Base-by-base conservation (phyloP, 163 green algal genomes). In the Prototheca wickerhamii region DNA sequence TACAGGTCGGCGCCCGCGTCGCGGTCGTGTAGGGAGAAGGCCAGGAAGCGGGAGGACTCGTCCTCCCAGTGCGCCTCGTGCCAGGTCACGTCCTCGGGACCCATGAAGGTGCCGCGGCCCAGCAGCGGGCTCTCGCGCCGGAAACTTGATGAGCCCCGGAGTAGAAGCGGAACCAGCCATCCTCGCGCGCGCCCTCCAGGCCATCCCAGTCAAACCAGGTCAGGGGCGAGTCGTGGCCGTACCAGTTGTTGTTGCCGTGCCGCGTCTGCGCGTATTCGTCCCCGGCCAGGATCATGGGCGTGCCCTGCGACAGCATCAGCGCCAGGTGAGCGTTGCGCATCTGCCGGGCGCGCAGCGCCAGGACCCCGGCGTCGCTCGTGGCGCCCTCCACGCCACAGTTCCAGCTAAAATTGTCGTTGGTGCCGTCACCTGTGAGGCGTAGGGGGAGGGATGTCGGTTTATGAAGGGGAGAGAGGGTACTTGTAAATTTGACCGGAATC, bases 201-300 rank as follows among this genome's bases (percentile, higher is more conserved):
- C 64, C 56, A 37, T 85, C 58, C 90, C 89, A 96, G 44, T 93
- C 62, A 75, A 94, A 87, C 26, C 86, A 78, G 4, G 82, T 88
- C 74, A 96, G 82, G 21, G 76, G 43, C 2, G 54, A 90, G 82
- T 98, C 91, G 61, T 98, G 93, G n/a, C 93, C 94, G 68, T 98
- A 98, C 77, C 86, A 97, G 87, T 98, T 98, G 83, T 98, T 98
- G 85, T 98, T 98, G 56, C 93, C 93, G n/a, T 72, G 32, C 30
- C 90, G 86, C 3, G 82, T 92, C 43, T 89, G 73, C 17, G 85
- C 87, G 82, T 81, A 40, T 21, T 74, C 68, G 52, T 72, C 69
- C 15, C 69, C 88, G 58, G 81, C 82, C 15, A 96, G 78, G 5
- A 96, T 76, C 90, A 96, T 96, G 51, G 89, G 89, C 3, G 81